Evolutionary conservation across 768 basidiomycete species (phyloP).

Genomic region (Goffeauzyma gilvescens): DNA sequence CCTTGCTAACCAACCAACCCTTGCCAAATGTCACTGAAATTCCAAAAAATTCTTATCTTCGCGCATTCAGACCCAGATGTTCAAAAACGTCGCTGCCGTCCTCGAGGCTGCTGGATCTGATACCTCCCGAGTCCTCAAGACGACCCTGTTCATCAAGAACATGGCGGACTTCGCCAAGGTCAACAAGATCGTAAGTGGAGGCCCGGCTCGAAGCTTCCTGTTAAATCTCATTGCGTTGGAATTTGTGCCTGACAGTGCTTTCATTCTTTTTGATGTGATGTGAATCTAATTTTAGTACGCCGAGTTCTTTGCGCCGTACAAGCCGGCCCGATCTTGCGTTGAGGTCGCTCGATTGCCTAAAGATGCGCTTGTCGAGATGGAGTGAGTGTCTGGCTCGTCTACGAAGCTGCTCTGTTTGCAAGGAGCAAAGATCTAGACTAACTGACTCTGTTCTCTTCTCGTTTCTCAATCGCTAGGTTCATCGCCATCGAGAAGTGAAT

Average conservation of each 20-base stretch:
- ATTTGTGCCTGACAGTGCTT: no score
- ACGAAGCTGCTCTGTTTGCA: no score
- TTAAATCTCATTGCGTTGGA: no score
- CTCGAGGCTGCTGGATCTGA: slow-evolving; percentile 65
- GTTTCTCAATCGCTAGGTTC: no score
- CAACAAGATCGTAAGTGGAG: slow-evolving; percentile 58
- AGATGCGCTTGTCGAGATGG: slow-evolving; percentile 81
- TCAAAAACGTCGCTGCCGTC: slow-evolving; percentile 68
- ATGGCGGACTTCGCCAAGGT: slow-evolving; percentile 78
- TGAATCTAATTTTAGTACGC: no score
- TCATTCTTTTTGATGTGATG: no score
- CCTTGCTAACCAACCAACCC: no score
- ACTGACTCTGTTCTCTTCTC: no score
- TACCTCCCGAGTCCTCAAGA: slow-evolving; percentile 68
- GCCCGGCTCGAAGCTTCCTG: no score
- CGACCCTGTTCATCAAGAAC: slow-evolving; percentile 78
- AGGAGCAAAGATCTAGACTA: no score
- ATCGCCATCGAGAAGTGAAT: no score
- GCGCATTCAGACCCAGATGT: slow-evolving; percentile 43
- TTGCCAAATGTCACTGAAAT: not conserved
- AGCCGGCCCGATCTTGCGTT: slow-evolving; percentile 80
- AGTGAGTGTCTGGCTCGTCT: no score
- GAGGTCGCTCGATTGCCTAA: slow-evolving; percentile 67
- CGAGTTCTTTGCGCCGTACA: slow-evolving; percentile 69
- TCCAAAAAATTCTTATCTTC: not conserved